Percentiles rank a stretch among this genome's conserved stretches.
Evolutionary conservation across 2,329 filamentous ascomycete species (phyloP).

Genomic region (Thyridium curvatum): DNA sequence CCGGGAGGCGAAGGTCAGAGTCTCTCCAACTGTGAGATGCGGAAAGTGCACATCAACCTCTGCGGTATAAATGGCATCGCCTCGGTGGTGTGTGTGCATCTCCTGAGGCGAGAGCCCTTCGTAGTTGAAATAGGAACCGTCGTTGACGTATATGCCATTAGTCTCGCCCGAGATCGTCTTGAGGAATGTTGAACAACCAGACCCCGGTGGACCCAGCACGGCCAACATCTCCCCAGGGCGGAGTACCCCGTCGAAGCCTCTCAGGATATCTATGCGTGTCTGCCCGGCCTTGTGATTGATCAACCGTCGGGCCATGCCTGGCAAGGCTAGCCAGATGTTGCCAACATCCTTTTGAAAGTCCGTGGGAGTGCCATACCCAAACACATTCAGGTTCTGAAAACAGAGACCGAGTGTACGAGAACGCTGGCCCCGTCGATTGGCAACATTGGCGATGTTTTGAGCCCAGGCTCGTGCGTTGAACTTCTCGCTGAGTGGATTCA

Average conservation of each 20-base stretch:
- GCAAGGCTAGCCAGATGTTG: conserved; percentile 22
- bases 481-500: conserved; percentile 25
- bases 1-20: conserved; percentile 63
- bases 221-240: conserved; percentile 61
- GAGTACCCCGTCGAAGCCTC: conserved; percentile 58
- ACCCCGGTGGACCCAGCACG: conserved; percentile 60
- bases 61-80: conserved; percentile 55
- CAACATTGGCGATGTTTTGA: conserved; percentile 16
- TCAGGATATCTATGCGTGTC: conserved; percentile 52
- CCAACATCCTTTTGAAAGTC: conserved; percentile 39
- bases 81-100: conserved; percentile 54
- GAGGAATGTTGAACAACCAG: conserved; percentile 58
- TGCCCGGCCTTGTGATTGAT: conserved; percentile 40
- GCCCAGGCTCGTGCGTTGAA: conserved; percentile 30
- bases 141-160: conserved; percentile 54
- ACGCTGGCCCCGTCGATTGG: conserved; percentile 15
- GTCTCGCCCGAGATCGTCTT: conserved; percentile 59
- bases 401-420: conserved; percentile 25
- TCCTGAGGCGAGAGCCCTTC: conserved; percentile 50
- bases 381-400: conserved; percentile 39
- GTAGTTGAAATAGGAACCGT: conserved; percentile 56
- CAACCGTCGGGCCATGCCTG: conserved; percentile 5
- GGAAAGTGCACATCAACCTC: conserved; percentile 65
- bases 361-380: conserved; percentile 39
- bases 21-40: conserved; percentile 65